These are phyloP conservation scores for Fusarium armeniacum DNA, from an alignment of 2,329 filamentous ascomycete genomes.

Conservation along the genomic window DNA sequence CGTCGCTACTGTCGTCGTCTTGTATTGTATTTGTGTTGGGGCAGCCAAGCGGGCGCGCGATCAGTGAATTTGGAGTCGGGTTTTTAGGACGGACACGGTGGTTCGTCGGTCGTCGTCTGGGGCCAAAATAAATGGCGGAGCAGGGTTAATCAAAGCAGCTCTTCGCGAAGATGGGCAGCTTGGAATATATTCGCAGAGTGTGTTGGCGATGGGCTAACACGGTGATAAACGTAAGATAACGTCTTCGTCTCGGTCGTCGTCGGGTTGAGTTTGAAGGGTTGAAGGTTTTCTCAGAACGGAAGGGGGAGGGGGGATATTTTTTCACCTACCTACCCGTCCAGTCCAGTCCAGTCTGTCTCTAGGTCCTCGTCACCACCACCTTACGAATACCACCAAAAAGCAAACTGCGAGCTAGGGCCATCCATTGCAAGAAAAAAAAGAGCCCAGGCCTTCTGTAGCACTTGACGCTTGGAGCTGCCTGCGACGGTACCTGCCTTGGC, in stretches of 20 bases:
- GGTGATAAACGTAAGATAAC: slow-evolving; percentile 18
- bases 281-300: slow-evolving; percentile 42
- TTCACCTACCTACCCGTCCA: slow-evolving; percentile 12
- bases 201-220: slow-evolving; percentile 49
- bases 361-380: slow-evolving; percentile 20
- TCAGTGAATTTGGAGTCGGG: slow-evolving; percentile 47
- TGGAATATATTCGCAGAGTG: slow-evolving; percentile 42
- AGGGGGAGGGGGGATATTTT: slow-evolving; percentile 43
- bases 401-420: slow-evolving; percentile 18
- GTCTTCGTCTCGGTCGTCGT: slow-evolving; percentile 49
- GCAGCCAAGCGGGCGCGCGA: slow-evolving; percentile 46
- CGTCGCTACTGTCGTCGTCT: slow-evolving; percentile 30
- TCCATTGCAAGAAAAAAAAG: slow-evolving; percentile 4
- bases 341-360: background rate
- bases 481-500: slow-evolving; percentile 36
- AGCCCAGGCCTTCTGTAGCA: background rate
- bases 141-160: slow-evolving; percentile 32
- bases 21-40: slow-evolving; percentile 42
- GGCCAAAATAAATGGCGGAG: slow-evolving; percentile 38
- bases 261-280: slow-evolving; percentile 49
- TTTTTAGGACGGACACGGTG: slow-evolving; percentile 39
- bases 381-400: slow-evolving; percentile 13
- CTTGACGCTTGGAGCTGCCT: slow-evolving; percentile 28
- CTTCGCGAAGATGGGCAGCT: slow-evolving; percentile 33
- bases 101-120: slow-evolving; percentile 47